Conservation (phyloP, 345 rosid species). For the Erucastrum elatum region DNA sequence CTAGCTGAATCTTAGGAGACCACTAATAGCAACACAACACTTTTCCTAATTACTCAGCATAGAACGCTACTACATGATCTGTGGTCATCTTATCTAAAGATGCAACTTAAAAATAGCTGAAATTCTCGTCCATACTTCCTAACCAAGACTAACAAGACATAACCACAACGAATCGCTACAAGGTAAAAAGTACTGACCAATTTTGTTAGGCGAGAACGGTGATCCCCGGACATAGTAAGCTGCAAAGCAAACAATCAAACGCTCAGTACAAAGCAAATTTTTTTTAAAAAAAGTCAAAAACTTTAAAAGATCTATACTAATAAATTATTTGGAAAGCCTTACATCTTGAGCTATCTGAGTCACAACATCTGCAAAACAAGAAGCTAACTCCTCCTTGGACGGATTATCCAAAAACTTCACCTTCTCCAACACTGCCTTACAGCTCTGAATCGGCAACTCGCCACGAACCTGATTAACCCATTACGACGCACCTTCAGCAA, state of each 20-base stretch:
- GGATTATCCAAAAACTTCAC: conserved; percentile 60
- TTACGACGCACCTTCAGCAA: conserved; percentile 32
- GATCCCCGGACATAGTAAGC: conserved; percentile 87
- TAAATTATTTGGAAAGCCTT: conserved; percentile 25
- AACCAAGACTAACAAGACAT: conserved; percentile 6
- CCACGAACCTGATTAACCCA: conserved; percentile 70
- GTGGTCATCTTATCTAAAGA: not conserved
- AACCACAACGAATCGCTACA: not conserved
- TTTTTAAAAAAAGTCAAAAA: not conserved
- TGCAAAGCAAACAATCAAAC: conserved; percentile 40
- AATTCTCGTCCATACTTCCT: not conserved
- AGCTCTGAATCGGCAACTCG: conserved; percentile 83
- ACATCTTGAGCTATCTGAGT: conserved; percentile 97
- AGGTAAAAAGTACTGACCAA: conserved; percentile 58
- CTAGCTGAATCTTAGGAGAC: conserved; percentile 4
- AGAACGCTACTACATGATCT: not conserved
- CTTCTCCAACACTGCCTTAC: conserved; percentile 66
- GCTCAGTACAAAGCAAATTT: conserved; percentile 11
- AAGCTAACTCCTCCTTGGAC: conserved; percentile 57
- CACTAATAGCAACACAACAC: conserved; percentile 22
- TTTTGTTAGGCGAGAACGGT: conserved; percentile 74
- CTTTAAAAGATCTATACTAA: not conserved
- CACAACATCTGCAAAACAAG: conserved; percentile 73
- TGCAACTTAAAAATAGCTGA: conserved; percentile 4
- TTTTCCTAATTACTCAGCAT: not conserved